A percentile compares a stretch with the other conserved stretches of the same genome.
These are phyloP conservation scores for Myriangium duriaei DNA, from an alignment of 2,329 filamentous ascomycete genomes.

Conservation along the genomic window DNA sequence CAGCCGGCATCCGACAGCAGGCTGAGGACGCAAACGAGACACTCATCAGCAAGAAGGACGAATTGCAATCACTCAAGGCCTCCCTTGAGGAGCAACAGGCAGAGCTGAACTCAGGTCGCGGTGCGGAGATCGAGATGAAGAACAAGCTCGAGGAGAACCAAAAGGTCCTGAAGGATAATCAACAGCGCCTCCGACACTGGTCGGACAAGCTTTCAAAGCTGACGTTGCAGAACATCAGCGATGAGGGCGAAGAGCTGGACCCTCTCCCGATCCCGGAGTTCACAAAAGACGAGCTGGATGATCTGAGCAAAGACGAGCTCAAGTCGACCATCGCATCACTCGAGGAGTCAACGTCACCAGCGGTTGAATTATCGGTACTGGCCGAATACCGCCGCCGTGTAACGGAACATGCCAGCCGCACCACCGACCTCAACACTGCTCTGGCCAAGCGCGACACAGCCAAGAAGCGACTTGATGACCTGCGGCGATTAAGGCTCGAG, in stretches of 20 bases:
- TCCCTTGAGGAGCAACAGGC: conserved; percentile 77
- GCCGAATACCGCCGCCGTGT: conserved; percentile 78
- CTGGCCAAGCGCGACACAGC: conserved; percentile 68
- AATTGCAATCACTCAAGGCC: conserved; percentile 65
- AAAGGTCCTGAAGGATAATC: conserved; percentile 74
- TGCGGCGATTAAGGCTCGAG: conserved; percentile 78
- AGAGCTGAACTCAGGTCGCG: conserved; percentile 79
- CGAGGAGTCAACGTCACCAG: conserved; percentile 69
- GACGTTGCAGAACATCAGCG: conserved; percentile 59
- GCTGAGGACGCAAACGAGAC: conserved; percentile 73
- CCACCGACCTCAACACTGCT: conserved; percentile 70
- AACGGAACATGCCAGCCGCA: conserved; percentile 67
- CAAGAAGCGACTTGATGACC: conserved; percentile 85
- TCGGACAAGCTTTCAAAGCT: conserved; percentile 81
- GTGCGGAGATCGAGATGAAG: conserved; percentile 91
- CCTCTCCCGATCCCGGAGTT: conserved; percentile 60
- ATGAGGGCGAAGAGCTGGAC: conserved; percentile 43
- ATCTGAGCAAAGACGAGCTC: conserved; percentile 49
- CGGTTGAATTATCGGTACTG: conserved; percentile 80
- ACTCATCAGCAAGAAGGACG: conserved; percentile 65
- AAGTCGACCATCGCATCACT: conserved; percentile 54
- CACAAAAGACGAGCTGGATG: conserved; percentile 55
- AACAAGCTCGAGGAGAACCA: conserved; percentile 96
- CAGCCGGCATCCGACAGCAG: conserved; percentile 56
- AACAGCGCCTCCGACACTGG: conserved; percentile 76